A percentile compares a stretch with the other conserved stretches of the same genome.
phyloP scores from a whole-genome alignment of 139 green algal species.

The Chlorella sp. region DNA sequence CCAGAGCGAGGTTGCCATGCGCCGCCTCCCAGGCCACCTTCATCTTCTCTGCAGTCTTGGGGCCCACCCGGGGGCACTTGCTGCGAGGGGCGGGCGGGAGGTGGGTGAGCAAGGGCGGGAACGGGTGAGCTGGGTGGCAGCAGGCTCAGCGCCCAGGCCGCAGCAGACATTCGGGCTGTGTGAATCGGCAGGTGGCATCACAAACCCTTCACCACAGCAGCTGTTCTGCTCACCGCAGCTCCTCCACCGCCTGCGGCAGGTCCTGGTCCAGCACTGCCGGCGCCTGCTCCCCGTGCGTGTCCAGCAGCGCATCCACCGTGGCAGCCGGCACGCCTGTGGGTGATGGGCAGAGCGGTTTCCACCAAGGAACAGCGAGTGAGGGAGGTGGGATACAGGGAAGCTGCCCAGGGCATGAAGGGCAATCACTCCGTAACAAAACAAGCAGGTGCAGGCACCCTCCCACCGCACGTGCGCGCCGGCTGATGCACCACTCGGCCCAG shows the following conservation, averaged over 20 bases:
- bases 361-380: not conserved
- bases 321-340: not conserved
- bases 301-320: not conserved
- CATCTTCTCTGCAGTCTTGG: conserved; percentile 54
- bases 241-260: not conserved
- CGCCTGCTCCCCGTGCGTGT: not conserved
- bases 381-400: not conserved
- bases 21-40: conserved; percentile 53
- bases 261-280: not conserved
- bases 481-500: not conserved
- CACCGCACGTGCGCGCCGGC: no score
- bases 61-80: conserved; percentile 48
- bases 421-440: not conserved
- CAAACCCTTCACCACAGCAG: no score
- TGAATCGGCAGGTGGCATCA: no score
- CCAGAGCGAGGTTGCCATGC: not conserved
- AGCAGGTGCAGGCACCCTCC: no score
- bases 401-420: no score
- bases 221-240: not conserved
- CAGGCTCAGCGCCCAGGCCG: no score
- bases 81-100: not conserved
- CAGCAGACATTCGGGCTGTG: no score
- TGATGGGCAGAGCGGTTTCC: no score
- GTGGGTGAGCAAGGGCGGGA: not conserved
- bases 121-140: not conserved